Base-by-base conservation (phyloP, 139 green algal genomes). In the Chlamydomonas sp. region DNA sequence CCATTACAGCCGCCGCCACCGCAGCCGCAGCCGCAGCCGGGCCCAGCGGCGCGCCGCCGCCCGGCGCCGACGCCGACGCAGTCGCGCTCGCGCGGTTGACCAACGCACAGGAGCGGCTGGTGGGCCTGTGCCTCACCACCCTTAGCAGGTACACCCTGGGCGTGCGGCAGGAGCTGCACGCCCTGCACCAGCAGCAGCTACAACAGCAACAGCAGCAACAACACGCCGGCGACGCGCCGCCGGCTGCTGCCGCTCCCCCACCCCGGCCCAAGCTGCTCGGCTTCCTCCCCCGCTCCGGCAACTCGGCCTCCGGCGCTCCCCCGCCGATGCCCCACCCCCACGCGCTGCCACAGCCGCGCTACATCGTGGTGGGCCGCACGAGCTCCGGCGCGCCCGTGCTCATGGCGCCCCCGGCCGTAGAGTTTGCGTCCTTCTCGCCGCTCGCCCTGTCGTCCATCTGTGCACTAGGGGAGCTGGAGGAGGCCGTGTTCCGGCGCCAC, bases 361-460 rank as follows among this genome's bases (percentile, higher is more conserved):
- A 68, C 72, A 79, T 86, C 64, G 84, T 94, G 10, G 88, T 91
- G 16, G 85, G 88, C 1, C 83, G 86, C 20, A 95, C 88, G 2
- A 89, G 20, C 57, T 78, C 73, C 31, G 89, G 89, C 73, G 61
- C 89, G 58, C 90, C 86, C 3, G 87, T 94, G 80, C 79, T 92
- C 63, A 90, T 96, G 87, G 93, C 92, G 5, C 78, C 85, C 3
- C 91, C 91, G 3, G 79, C 84, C 1, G 92, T 94, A 77, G 96
- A 98, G 91, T 95, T 94, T 10, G 85, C 88, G 9, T 86, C 94
- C 17, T 94, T 97, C 80, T 92, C 93, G 15, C 93, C 96, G 17
- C 89, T 98, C 77, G 92, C 95, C n/a, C 86, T 94, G 58, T 89
- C 88, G n/a, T 90, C 94, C 7, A 91, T 99, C 74, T 84, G 89